Evolutionary conservation across 2,329 filamentous ascomycete species (phyloP), one percentile per base, ranked within the genome.

Genomic region (Fusarium hostae): DNA sequence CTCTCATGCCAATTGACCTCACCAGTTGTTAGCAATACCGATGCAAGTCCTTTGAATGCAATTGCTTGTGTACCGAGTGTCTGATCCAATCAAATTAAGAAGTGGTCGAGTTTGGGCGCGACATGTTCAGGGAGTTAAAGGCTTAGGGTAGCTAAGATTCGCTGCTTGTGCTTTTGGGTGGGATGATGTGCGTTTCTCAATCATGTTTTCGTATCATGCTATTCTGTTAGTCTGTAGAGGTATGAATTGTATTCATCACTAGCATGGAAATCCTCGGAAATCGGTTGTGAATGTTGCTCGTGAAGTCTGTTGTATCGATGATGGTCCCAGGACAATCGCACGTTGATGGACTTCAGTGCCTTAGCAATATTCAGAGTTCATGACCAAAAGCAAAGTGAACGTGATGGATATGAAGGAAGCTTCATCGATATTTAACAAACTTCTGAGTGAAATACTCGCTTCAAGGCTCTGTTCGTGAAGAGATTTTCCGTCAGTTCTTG

Each of bases 171-270:
- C 2, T 13, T 2, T n/a, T 9, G 20, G 12, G 7, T 11, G 15
- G 0, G 0, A 56, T 9, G 28, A 20, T 11, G 13, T n/a, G 1
- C 7, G 1, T 28, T 34, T 26, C 13, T 9, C 2, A 12, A 6
- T 9, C 7, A 16, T 28, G 2, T 10, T n/a, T 24, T 57, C 15
- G 30, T 10, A 12, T 12, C 6, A 5, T 26, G 9, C 5, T 9
- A 6, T 10, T 16, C 1, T 1, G 1, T n/a, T 16, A 2, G 12
- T 11, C 1, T 20, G 6, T 3, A 1, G 16, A 9, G 1, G 4
- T 6, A 32, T 9, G 1, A 2, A 6, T 6, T 3, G 1, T 1
- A n/a, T 15, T 5, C 1, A 20, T n/a, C 16, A 24, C 10, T 8
- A 6, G 6, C 4, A 2, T 9, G 4, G 4, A 16, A 26, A 3